A percentile compares a stretch with the other conserved stretches of the same genome.
These are phyloP conservation scores for Aristolochia contorta DNA, from an alignment of 164 flowering plant species.

Conservation along the genomic window DNA sequence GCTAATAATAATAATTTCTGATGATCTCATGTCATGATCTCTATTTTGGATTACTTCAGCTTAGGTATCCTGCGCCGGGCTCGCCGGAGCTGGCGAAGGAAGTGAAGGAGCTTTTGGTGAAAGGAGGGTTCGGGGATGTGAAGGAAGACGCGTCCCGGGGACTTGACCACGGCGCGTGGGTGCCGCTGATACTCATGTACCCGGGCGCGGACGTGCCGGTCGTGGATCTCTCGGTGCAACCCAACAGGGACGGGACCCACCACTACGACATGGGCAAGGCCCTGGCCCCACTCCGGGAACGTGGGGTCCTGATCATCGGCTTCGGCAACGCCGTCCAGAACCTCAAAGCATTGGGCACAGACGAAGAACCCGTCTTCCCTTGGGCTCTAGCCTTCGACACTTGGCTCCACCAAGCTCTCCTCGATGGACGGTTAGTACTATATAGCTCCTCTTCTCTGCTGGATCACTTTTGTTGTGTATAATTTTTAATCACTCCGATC, in stretches of 20 bases:
- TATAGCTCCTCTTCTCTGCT: no score
- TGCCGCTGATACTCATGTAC: constrained; percentile 79
- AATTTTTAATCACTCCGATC: no score
- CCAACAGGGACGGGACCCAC: constrained; percentile 37
- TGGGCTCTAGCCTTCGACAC: constrained; percentile 71
- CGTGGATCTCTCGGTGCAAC: constrained; percentile 68
- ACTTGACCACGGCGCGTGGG: constrained; percentile 91
- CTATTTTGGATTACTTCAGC: constrained; percentile 22
- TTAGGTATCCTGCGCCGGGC: constrained; percentile 86
- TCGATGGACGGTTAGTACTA: constrained; percentile 66
- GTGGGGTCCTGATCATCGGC: constrained; percentile 75
- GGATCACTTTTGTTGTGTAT: no score
- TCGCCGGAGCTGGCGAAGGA: constrained; percentile 52
- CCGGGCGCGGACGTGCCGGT: constrained; percentile 78
- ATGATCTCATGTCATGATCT: no score
- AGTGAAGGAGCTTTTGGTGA: constrained; percentile 50
- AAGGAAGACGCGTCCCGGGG: constrained; percentile 59
- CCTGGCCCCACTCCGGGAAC: constrained; percentile 63
- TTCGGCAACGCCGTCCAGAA: constrained; percentile 80
- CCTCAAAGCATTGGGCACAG: constrained; percentile 21
- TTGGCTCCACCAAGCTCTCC: constrained; percentile 70
- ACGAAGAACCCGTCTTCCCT: constrained; percentile 15
- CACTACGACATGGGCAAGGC: constrained; percentile 82
- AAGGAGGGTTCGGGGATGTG: constrained; percentile 35
- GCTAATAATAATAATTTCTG: no score